Base-by-base conservation (phyloP, 495 filamentous ascomycete genomes). In the Ascodesmis nigricans region DNA sequence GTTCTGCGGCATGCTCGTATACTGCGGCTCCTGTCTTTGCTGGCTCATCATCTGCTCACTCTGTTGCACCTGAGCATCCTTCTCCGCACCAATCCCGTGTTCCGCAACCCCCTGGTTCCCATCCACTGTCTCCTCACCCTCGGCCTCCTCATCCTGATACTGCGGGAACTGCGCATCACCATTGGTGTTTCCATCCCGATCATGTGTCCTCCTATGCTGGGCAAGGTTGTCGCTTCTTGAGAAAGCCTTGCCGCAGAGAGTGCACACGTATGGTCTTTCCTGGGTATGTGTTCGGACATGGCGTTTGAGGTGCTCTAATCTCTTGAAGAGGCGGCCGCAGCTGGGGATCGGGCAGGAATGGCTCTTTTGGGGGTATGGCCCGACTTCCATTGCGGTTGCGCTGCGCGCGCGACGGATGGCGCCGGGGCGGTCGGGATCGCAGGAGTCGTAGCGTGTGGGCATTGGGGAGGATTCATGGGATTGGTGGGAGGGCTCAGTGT, bases 241-340 rank as follows among this genome's bases (percentile, higher is more conserved):
- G 58, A 97, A 97, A 29, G 84, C 87, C 60, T 95, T 95, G 66
- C 73, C 91, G 69, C 87, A 97, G 55, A 90, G 76, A 49, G 75
- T 74, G 66, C 87, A 97, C 47, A 80, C 73, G 57, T 97, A 97
- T 46, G 87, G 87, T 62, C 84, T 75, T 62, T 97, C 87, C 67
- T 97, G 87, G 14, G 87, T 97, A 63, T 97, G 87, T 51, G 87
- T 97, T 56, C 87, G 77, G 57, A 97, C 90, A 65, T 97, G 87
- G 62, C 83, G 75, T 65, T 97, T 97, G 47, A 97, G 69, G 64
- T 97, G 87, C 58, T 97, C 87, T 63, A 97, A 69, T 52, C 87
- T 73, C 71, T 97, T 97, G 66, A 97, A 97, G 43, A 92, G 67
- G 53, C 90, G 74, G 27, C 90, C 87, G 55, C 87, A 97, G 16